Base-by-base conservation (phyloP, 257 asterid species). In the Scutellaria baicalensis region DNA sequence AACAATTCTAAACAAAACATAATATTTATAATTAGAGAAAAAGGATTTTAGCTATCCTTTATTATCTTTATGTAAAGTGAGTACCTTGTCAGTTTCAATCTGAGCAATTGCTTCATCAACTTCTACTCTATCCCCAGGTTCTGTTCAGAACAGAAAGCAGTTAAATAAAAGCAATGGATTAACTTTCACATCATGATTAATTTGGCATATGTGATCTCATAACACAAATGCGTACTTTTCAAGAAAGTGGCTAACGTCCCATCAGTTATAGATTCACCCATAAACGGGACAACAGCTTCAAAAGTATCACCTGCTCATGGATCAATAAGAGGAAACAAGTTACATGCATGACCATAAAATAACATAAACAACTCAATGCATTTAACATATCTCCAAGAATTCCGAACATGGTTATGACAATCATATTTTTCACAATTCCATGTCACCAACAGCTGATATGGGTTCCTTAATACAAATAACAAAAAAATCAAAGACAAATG, bases 11-110 rank as follows among this genome's bases (percentile, higher is more conserved):
- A 27, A 27, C 33, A 27, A 5, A 27, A 8, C 23, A 58, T 9
- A 6, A 9, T n/a, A 65, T 48, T 48, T 31, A 27, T 50, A 64
- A 18, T 27, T 27, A 18, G 42, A 17, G 3, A 6, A 60, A 17
- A 73, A 36, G 45, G 33, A 35, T 21, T n/a, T 45, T 6, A 61
- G 42, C 8, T 42, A 27, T 38, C 40, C 47, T 8, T 43, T 9
- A 6, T 43, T 27, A 71, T 66, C 59, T 49, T 44, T 39, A 17
- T 43, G 10, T 31, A 55, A 55, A 63, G 51, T 7, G 42, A 57
- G 67, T 84, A 90, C 98, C 96, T 93, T 93, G 78, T 93, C 98
- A 3, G 97, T 93, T 93, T 93, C 97, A 71, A 93, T 80, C 81
- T 90, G 97, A 49, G 98, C 98, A 80, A 93, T 93, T 72, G 96